Evolutionary conservation across 2,329 filamentous ascomycete genomes (phyloP), one percentile per base, ranked within the genome.

Genomic region (Cadophora gregata): DNA sequence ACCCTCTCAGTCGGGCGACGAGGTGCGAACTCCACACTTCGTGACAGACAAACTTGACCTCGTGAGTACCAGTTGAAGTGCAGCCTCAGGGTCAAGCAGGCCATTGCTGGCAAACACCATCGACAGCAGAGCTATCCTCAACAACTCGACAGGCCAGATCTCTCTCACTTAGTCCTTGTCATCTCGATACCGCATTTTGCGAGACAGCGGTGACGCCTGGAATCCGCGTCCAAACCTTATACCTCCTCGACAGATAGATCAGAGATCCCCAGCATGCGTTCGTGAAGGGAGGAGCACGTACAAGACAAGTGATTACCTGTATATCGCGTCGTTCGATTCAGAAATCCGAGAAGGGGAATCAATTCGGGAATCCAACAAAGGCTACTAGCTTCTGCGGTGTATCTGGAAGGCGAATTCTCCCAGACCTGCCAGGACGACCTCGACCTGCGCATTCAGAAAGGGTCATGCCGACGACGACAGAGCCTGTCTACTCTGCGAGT

Each of bases 401-500:
- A 53, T 25, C 36, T 36, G 42, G 45, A 53, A 53, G 55, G 31
- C 55, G 16, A 51, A 24, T 29, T 24, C 19, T 51, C 55, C 24
- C 42, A 16, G 29, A 47, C 21, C 48, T 62, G 33, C 60, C 50
- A 62, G 48, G 38, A 62, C 58, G 36, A 62, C 51, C n/a, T n/a
- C 16, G 33, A 38, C 21, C n/a, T 27, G 63, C 36, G 62, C 24
- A 61, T 59, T 55, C 33, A 53, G 56, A 64, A 63, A 62, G 53
- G 69, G 71, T 64, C 65, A 75, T 76, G 74, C 72, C 71, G 70
- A 66, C 68, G 64, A 72, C 71, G 53, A 53, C 66, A 67, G 73
- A 76, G 63, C 42, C 71, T 68, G 50, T 71, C 65, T 74, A 69
- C 69, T 73, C 74, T 68, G 73, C 71, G 70, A 75, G 66, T 67